phyloP scores from a whole-genome alignment of 164 flowering plant species.

The Vitis amurensis region DNA sequence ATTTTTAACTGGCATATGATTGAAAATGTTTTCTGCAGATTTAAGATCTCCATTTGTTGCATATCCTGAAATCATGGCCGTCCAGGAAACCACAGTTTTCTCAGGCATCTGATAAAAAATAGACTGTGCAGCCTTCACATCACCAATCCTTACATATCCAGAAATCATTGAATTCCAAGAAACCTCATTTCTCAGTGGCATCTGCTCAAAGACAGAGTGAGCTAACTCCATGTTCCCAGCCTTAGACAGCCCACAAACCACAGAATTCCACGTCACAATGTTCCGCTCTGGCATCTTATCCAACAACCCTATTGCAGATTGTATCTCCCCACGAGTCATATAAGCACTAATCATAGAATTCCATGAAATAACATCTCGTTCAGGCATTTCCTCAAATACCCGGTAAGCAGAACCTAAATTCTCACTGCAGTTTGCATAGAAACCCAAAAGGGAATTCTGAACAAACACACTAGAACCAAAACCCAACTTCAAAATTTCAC shows the following conservation, averaged over 20 bases:
- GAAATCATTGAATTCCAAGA: slow-evolving; percentile 47
- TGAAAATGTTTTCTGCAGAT: slow-evolving; percentile 29
- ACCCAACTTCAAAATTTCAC: slow-evolving; percentile 40
- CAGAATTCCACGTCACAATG: slow-evolving; percentile 40
- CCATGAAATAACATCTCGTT: slow-evolving; percentile 42
- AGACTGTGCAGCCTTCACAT: slow-evolving; percentile 32
- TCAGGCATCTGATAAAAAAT: slow-evolving; percentile 44
- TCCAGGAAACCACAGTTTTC: slow-evolving; percentile 49
- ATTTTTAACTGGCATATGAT: slow-evolving; percentile 44
- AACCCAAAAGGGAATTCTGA: slow-evolving; percentile 39
- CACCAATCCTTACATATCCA: slow-evolving; percentile 35
- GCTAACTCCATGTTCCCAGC: slow-evolving; percentile 41
- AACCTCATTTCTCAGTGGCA: slow-evolving; percentile 38
- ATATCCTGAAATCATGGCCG: slow-evolving; percentile 49
- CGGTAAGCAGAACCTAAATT: slow-evolving; percentile 16
- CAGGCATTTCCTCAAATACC: slow-evolving; percentile 44
- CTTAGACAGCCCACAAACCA: slow-evolving; percentile 33
- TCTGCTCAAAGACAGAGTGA: slow-evolving; percentile 29
- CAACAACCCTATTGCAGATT: slow-evolving; percentile 32
- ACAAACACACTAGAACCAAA: slow-evolving; percentile 41
- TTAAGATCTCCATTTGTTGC: slow-evolving; percentile 29
- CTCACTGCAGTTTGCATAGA: slow-evolving; percentile 37
- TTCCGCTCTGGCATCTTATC: slow-evolving; percentile 38
- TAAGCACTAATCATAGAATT: slow-evolving; percentile 42
- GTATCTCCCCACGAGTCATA: slow-evolving; percentile 32